phyloP scores from a whole-genome alignment of 208 protist genomes.

The Plasmodiophora brassicae region DNA sequence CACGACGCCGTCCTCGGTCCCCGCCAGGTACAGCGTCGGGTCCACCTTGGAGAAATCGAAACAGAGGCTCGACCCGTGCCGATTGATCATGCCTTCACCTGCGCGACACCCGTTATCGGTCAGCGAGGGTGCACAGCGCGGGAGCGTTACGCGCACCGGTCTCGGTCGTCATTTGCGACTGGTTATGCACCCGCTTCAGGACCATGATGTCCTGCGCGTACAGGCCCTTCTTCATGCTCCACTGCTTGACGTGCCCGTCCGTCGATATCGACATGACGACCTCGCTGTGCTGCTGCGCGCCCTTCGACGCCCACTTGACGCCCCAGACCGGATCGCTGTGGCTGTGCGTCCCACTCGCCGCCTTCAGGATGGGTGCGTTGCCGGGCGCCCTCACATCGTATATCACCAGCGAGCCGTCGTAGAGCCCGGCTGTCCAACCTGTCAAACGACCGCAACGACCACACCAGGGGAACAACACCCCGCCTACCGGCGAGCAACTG shows the following conservation, averaged over 20 bases:
- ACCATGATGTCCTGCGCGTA: constrained; percentile 75
- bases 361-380: neutral
- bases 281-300: constrained; percentile 74
- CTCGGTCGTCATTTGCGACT: constrained; percentile 30
- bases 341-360: constrained; percentile 55
- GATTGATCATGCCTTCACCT: constrained; percentile 77
- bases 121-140: no score
- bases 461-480: neutral
- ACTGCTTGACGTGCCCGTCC: constrained; percentile 87
- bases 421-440: constrained; percentile 70
- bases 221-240: constrained; percentile 83
- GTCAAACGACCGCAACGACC: neutral
- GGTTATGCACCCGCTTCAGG: constrained; percentile 72
- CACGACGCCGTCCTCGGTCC: constrained; percentile 86
- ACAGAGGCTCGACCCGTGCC: constrained; percentile 82
- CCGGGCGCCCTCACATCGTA: constrained; percentile 71
- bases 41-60: constrained; percentile 80
- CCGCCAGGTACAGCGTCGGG: constrained; percentile 80
- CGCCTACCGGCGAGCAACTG: constrained; percentile 34
- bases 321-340: constrained; percentile 88
- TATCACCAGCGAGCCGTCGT: constrained; percentile 79
- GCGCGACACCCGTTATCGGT: neutral
- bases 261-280: constrained; percentile 85
- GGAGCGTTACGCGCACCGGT: neutral
- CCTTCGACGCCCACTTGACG: constrained; percentile 78